A percentile compares a stretch with the other conserved stretches of the same genome.
Evolutionary conservation across 2,329 filamentous ascomycete genomes (phyloP).

Genomic region (Dactylellina drechsleri): DNA sequence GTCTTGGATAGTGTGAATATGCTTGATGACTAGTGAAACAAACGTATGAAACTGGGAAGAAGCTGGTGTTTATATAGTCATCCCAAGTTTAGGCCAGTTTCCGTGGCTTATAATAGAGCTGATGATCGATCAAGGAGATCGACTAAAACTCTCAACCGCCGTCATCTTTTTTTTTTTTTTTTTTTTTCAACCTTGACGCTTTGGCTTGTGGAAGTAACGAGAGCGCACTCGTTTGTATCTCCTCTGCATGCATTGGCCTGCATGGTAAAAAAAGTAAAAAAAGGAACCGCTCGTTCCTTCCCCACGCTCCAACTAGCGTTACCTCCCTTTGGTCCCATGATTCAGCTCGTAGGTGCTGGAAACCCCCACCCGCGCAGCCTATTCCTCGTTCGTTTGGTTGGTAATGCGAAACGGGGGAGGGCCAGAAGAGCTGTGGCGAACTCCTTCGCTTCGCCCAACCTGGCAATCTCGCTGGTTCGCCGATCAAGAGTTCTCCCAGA

Average conservation of each 20-base stretch:
- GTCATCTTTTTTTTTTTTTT: conserved; percentile 48
- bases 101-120: conserved; percentile 31
- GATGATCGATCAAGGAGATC: conserved; percentile 48
- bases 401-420: conserved; percentile 53
- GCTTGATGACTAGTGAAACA: conserved; percentile 51
- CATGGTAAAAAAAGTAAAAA: conserved; percentile 52
- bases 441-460: conserved; percentile 46
- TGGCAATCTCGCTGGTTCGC: conserved; percentile 53
- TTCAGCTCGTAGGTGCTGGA: conserved; percentile 51
- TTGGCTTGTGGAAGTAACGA: conserved; percentile 21
- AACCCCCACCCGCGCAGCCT: conserved; percentile 52
- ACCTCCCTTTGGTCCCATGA: conserved; percentile 51
- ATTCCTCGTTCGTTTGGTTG: conserved; percentile 51
- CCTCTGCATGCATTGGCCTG: conserved; percentile 52
- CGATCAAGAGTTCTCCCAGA: conserved; percentile 42
- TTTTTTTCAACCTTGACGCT: conserved; percentile 37
- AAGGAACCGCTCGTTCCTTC: conserved; percentile 51
- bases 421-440: conserved; percentile 44
- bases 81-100: conserved; percentile 24
- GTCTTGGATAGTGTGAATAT: conserved; percentile 23
- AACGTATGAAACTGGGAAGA: conserved; percentile 36
- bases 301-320: conserved; percentile 51
- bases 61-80: conserved; percentile 41
- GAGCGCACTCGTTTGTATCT: conserved; percentile 51
- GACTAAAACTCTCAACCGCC: conserved; percentile 44